A percentile compares a stretch with the other conserved stretches of the same genome.
These are phyloP conservation scores for Hymenoscyphus albidus DNA, from an alignment of 2,329 filamentous ascomycete genomes.

Conservation along the genomic window DNA sequence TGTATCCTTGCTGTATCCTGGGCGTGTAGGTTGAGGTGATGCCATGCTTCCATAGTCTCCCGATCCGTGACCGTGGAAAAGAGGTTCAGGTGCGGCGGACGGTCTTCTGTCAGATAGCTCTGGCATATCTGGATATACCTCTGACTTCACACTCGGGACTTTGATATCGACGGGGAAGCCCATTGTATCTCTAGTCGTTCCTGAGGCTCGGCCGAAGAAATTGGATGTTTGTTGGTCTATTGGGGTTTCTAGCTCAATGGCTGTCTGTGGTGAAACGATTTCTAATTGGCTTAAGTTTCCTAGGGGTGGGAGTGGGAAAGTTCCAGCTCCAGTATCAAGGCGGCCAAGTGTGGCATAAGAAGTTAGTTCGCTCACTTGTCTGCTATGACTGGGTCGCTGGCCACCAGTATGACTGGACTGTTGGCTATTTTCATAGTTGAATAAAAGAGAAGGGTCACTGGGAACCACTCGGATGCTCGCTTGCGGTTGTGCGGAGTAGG, in stretches of 20 bases:
- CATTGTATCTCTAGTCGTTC: slow-evolving; percentile 8
- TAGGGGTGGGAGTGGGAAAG: background rate
- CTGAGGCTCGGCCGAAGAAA: background rate
- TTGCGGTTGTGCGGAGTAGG: slow-evolving; percentile 3
- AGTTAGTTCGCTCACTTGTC: background rate
- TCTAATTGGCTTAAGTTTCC: background rate
- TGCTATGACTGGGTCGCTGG: background rate
- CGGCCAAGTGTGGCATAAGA: background rate
- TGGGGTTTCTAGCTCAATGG: background rate
- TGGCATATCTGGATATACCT: background rate
- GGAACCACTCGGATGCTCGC: slow-evolving; percentile 8
- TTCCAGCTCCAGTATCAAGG: background rate
- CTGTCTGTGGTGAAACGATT: slow-evolving; percentile 4
- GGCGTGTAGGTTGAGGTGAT: background rate
- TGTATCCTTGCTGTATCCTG: background rate
- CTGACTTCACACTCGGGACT: background rate
- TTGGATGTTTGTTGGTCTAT: background rate
- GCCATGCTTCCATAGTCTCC: background rate
- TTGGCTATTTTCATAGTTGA: background rate
- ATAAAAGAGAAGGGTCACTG: slow-evolving; percentile 7
- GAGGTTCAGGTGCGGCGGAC: background rate
- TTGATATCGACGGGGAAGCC: slow-evolving; percentile 8
- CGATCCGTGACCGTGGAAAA: background rate
- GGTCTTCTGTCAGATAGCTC: background rate
- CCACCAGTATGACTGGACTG: background rate